Conservation (phyloP, 768 basidiomycete species). For the Leucosporidium scottii region DNA sequence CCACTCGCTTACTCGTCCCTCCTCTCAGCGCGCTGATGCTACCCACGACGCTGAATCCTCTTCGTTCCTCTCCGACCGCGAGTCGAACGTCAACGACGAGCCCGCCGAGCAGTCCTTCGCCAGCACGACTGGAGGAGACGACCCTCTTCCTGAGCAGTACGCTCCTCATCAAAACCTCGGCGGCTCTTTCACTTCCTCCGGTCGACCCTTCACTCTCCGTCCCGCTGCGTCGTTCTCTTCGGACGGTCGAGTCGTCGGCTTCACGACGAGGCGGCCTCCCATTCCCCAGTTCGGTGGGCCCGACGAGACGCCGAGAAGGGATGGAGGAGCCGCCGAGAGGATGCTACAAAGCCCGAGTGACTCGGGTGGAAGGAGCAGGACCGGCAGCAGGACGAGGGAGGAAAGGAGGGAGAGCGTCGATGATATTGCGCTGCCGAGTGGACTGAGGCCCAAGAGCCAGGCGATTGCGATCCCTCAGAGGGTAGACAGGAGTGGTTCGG, state of each 20-base stretch:
- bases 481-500: not conserved
- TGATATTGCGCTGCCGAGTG: slow-evolving; percentile 7
- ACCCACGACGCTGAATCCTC: no score
- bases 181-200: no score
- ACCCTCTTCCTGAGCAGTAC: no score
- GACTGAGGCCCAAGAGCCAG: not conserved
- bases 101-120: not conserved
- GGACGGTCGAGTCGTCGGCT: slow-evolving; percentile 10
- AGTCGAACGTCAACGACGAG: not conserved
- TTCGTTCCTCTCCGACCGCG: not conserved
- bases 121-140: no score
- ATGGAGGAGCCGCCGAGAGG: no score
- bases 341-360: no score
- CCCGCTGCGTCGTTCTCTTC: not conserved
- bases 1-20: no score
- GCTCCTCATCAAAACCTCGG: no score
- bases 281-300: slow-evolving; percentile 3
- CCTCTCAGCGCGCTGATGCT: no score
- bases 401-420: slow-evolving; percentile 10
- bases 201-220: slow-evolving; percentile 8
- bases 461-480: not conserved
- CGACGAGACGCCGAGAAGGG: not conserved
- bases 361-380: not conserved
- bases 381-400: slow-evolving; percentile 10
- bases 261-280: not conserved